Conservation (phyloP, 306 rosid species). For the Trifolium repens region DNA sequence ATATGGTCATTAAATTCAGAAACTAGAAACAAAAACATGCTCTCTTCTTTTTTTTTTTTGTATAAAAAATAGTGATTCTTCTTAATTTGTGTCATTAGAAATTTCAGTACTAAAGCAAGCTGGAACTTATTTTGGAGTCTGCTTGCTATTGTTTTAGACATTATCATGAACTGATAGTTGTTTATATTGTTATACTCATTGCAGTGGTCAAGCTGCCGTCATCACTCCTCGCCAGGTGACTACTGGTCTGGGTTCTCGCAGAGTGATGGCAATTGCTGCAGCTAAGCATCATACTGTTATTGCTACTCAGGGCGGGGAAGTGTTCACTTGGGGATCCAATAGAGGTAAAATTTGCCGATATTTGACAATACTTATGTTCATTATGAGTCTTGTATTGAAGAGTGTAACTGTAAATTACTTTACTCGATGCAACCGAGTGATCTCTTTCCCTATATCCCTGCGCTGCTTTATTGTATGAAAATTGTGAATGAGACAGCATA, state of each 20-base stretch:
- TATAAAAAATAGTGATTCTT: too few relatives aligned
- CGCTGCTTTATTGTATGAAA: constrained; percentile 21
- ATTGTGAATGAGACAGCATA: constrained; percentile 32
- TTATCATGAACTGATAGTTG: not conserved
- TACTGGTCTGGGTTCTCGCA: constrained; percentile 83
- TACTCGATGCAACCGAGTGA: constrained; percentile 1
- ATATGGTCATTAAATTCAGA: constrained; percentile 16
- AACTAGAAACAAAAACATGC: not conserved
- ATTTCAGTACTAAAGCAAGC: too few relatives aligned
- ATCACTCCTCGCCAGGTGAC: constrained; percentile 97
- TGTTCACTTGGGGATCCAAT: constrained; percentile 99
- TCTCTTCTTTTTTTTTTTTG: not conserved
- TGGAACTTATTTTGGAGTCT: too few relatives aligned
- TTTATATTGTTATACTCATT: constrained; percentile 50
- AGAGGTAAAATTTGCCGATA: constrained; percentile 73
- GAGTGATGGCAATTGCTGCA: constrained; percentile 86
- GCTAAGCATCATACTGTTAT: constrained; percentile 97
- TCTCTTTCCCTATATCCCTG: constrained; percentile 35
- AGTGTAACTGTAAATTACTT: constrained; percentile 23
- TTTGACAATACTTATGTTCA: constrained; percentile 16
- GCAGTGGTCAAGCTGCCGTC: constrained; percentile 99
- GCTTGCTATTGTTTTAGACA: too few relatives aligned
- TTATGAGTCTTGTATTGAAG: constrained; percentile 16
- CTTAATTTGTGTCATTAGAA: too few relatives aligned
- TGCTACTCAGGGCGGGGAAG: constrained; percentile 95